A percentile compares a stretch with the other conserved stretches of the same genome.
Conservation (phyloP, 495 filamentous ascomycete species). For the Friedmanniomyces simplex region DNA sequence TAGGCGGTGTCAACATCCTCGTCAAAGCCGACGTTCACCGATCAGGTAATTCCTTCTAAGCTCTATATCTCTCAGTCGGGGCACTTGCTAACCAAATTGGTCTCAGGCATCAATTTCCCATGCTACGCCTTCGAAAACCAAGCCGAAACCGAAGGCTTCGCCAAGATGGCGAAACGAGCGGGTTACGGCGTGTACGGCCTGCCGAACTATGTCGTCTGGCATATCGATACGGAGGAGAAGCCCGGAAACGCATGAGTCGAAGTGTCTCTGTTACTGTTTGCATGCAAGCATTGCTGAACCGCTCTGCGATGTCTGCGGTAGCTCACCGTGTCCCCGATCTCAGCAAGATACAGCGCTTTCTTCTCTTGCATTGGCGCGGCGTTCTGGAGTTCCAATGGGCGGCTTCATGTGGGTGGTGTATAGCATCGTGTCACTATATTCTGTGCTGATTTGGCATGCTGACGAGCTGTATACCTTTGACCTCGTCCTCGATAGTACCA, state of each 20-base stretch:
- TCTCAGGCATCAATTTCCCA: conserved; percentile 87
- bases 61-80: not conserved
- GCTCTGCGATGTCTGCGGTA: not conserved
- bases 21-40: conserved; percentile 97
- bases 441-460: too few relatives aligned
- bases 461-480: too few relatives aligned
- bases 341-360: not conserved
- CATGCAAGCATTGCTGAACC: not conserved
- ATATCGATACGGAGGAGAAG: conserved; percentile 98
- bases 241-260: conserved; percentile 52
- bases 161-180: conserved; percentile 95
- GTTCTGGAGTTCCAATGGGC: not conserved
- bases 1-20: conserved; percentile 93
- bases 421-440: too few relatives aligned
- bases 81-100: conserved; percentile 5
- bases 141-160: conserved; percentile 96
- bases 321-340: not conserved
- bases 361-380: not conserved
- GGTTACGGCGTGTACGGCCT: conserved; percentile 87
- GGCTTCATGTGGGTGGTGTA: too few relatives aligned
- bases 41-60: conserved; percentile 50
- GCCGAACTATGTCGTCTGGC: conserved; percentile 98
- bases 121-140: conserved; percentile 97
- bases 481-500: too few relatives aligned
- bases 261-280: not conserved